A percentile compares a stretch with the other conserved stretches of the same genome.
Evolutionary conservation across 2,329 filamentous ascomycete species (phyloP).

Genomic region (Cercospora sp.): DNA sequence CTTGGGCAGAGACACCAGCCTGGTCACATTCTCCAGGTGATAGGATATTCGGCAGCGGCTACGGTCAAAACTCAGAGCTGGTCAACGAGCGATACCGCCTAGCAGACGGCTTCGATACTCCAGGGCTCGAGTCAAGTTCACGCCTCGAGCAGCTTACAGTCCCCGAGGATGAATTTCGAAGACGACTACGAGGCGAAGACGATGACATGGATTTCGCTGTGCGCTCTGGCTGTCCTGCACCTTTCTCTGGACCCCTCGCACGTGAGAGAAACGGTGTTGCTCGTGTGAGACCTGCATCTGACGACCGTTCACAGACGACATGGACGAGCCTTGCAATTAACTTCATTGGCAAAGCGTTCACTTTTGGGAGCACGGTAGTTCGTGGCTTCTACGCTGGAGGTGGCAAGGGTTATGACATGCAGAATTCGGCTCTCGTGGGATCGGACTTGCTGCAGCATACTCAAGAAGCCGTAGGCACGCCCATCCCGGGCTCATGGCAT

Average conservation of each 20-base stretch:
- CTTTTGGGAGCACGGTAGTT: slow-evolving; percentile 77
- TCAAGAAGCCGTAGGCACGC: slow-evolving; percentile 41
- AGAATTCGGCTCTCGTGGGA: slow-evolving; percentile 18
- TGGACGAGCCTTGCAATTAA: slow-evolving; percentile 63
- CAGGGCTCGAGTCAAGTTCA: slow-evolving; percentile 42
- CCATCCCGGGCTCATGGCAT: slow-evolving; percentile 58
- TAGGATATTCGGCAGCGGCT: slow-evolving; percentile 25
- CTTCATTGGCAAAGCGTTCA: slow-evolving; percentile 75
- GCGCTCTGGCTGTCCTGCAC: slow-evolving; percentile 16
- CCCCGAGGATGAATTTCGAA: slow-evolving; percentile 26
- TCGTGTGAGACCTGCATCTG: slow-evolving; percentile 25
- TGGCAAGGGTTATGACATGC: slow-evolving; percentile 68
- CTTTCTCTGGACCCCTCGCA: slow-evolving; percentile 36
- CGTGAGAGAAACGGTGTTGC: slow-evolving; percentile 41
- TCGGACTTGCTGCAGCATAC: slow-evolving; percentile 31
- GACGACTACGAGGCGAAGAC: slow-evolving; percentile 28
- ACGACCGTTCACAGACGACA: slow-evolving; percentile 23
- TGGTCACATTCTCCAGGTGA: slow-evolving; percentile 31
- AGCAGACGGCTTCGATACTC: slow-evolving; percentile 54
- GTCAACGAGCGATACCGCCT: slow-evolving; percentile 56
- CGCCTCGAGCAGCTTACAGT: slow-evolving; percentile 38
- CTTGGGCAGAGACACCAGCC: slow-evolving; percentile 23
- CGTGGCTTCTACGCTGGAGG: slow-evolving; percentile 84
- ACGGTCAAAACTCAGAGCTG: slow-evolving; percentile 45
- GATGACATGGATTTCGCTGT: slow-evolving; percentile 19